Base-by-base conservation (phyloP, 805 yeast genomes). In the Kuraishia borneana region DNA sequence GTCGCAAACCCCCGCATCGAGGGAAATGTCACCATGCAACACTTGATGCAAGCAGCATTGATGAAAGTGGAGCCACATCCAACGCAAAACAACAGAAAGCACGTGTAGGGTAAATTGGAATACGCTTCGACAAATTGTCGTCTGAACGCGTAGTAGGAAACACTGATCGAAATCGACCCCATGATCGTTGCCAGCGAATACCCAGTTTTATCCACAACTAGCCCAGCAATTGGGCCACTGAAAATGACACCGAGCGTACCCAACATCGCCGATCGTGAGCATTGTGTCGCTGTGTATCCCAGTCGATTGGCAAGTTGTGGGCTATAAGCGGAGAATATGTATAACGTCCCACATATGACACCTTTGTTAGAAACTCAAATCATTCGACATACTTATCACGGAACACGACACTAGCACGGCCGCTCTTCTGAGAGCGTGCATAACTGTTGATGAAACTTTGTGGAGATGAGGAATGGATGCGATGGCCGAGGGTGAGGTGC, bases 241-340 rank as follows among this genome's bases (percentile, higher is more conserved):
- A 69, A 34, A 14, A 82, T 60, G 3, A 78, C 64, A 0, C 88
- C 85, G 26, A 81, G 54, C 22, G 78, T 71, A 2, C 89, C 94
- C 6, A 68, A 51, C 46, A 80, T 67, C 2, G 85, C 88, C 3
- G 82, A 65, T 20, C 65, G 48, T 4, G 87, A 73, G 4, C 82
- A 63, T 35, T 77, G 68, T 0, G 83, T 64, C 2, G 83, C 84
- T 1, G 72, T 50, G 43, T 83, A 72, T 16, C 57, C 56, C 35
- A 83, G 63, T 34, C 63, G 62, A 20, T 53, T 53, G 1, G 87
- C 83, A 36, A 81, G 62, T 50, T 83, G 92, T 0, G 94, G 89
- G 26, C 85, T 78, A 51, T 74, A 83, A 1, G 84, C 83, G 6
- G 83, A 75, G 54, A 76, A 83, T 31, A 82, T 58, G 53, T 83